Evolutionary conservation across 352 stramenopile genomes (phyloP).

Genomic region (Pythium aphanidermatum): DNA sequence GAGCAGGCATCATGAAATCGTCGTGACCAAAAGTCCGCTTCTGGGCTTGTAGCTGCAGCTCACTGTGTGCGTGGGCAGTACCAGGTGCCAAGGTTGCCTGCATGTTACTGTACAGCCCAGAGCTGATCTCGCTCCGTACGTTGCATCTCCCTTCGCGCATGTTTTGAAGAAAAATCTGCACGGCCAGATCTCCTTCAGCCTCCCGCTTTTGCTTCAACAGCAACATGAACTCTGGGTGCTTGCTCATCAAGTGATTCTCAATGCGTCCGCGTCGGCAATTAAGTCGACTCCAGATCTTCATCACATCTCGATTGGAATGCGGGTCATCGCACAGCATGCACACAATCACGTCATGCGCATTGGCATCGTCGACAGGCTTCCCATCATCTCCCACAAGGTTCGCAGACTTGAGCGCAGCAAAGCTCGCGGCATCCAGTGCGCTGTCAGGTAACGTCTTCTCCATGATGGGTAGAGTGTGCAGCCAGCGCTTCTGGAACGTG

Average conservation of each 20-base stretch:
- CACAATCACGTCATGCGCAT: constrained; percentile 46
- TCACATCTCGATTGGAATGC: constrained; percentile 40
- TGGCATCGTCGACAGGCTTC: constrained; percentile 15
- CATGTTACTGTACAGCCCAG: constrained; percentile 51
- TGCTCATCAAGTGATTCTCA: constrained; percentile 75
- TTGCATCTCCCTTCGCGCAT: constrained; percentile 69
- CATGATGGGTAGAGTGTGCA: constrained; percentile 73
- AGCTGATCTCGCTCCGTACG: constrained; percentile 57
- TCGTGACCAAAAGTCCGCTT: constrained; percentile 30
- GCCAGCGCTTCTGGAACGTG: constrained; percentile 76
- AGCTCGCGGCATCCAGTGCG: constrained; percentile 22
- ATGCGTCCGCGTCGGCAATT: constrained; percentile 73
- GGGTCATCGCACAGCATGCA: constrained; percentile 79
- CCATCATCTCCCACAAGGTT: constrained; percentile 18
- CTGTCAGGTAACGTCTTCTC: constrained; percentile 51
- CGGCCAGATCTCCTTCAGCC: constrained; percentile 52
- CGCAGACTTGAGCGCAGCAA: constrained; percentile 24
- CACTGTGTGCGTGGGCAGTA: too few species aligned
- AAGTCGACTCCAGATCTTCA: constrained; percentile 66
- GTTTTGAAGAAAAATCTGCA: constrained; percentile 74
- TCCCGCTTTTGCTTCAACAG: constrained; percentile 76
- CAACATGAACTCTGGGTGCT: constrained; percentile 78
- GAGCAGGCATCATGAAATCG: constrained; percentile 20
- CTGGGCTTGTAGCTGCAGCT: neutral
- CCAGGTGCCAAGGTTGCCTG: constrained; percentile 13